Percentiles rank a stretch among this genome's conserved stretches.
These are phyloP conservation scores for Xerocomellus amylosporus DNA, from an alignment of 768 basidiomycete genomes.

Conservation along the genomic window DNA sequence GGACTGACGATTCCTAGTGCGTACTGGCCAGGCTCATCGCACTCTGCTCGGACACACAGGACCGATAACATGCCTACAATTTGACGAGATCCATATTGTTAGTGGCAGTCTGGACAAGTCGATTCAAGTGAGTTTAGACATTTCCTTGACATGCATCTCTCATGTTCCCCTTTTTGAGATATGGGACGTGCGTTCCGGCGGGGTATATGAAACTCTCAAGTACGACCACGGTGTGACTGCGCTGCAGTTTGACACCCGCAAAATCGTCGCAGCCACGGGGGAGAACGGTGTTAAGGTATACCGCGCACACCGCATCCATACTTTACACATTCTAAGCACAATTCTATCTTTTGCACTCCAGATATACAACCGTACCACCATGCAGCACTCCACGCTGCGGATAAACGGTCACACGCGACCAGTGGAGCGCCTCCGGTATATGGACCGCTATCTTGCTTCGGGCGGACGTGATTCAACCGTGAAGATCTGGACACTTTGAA, in stretches of 20 bases:
- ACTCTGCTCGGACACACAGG: slow-evolving; percentile 90
- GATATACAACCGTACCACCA: slow-evolving; percentile 94
- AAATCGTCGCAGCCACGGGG: slow-evolving; percentile 87
- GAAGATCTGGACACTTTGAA: slow-evolving; percentile 91
- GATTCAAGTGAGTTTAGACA: slow-evolving; percentile 59
- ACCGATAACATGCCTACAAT: slow-evolving; percentile 91
- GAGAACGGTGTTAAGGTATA: slow-evolving; percentile 90
- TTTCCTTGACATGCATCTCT: background rate
- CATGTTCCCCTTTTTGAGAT: slow-evolving; percentile 49
- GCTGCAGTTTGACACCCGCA: slow-evolving; percentile 92
- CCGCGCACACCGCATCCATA: background rate
- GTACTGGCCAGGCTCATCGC: slow-evolving; percentile 94
- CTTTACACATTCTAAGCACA: background rate
- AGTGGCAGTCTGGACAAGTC: slow-evolving; percentile 94
- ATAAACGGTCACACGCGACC: slow-evolving; percentile 95
- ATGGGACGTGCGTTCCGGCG: slow-evolving; percentile 94
- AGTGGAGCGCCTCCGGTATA: slow-evolving; percentile 85
- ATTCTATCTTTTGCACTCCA: slow-evolving; percentile 28
- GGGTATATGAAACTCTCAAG: slow-evolving; percentile 81
- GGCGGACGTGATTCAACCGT: slow-evolving; percentile 84
- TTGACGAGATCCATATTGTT: slow-evolving; percentile 92
- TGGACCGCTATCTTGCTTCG: slow-evolving; percentile 91
- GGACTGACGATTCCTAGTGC: slow-evolving; percentile 55
- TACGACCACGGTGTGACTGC: slow-evolving; percentile 90
- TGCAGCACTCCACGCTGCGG: slow-evolving; percentile 77